phyloP scores from a whole-genome alignment of 371 early-diverging fungal species.

The Dichotomocladium elegans region DNA sequence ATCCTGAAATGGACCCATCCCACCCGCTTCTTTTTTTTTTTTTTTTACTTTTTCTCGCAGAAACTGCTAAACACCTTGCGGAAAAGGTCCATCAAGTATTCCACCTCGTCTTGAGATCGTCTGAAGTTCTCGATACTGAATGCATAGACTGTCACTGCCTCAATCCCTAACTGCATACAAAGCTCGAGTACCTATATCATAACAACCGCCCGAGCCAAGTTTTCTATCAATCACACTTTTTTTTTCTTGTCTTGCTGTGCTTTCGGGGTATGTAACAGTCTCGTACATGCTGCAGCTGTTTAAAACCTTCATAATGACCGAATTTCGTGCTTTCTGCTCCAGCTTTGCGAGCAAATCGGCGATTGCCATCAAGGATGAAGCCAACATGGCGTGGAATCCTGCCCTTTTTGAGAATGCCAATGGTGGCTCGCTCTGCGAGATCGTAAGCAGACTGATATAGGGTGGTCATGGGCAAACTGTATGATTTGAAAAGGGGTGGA shows the following conservation, averaged over 20 bases:
- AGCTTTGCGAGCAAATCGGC: constrained; percentile 81
- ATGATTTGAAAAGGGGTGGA: no score
- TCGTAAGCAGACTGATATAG: no score
- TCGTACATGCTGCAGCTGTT: constrained; percentile 65
- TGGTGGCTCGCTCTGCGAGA: no score
- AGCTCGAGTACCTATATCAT: constrained; percentile 72
- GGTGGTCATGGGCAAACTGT: no score
- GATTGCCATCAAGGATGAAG: constrained; percentile 99
- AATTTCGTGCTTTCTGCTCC: constrained; percentile 40
- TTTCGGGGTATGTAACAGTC: constrained; percentile 1
- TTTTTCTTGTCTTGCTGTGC: no score
- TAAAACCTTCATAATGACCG: constrained; percentile 88
- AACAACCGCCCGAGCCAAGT: not conserved
- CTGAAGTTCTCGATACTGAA: constrained; percentile 98
- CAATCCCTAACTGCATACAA: constrained; percentile 83
- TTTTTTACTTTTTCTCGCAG: constrained; percentile 62
- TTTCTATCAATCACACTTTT: no score
- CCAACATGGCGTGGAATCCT: constrained; percentile 93
- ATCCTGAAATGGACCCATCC: no score
- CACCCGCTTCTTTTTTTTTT: not conserved
- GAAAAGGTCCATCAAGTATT: constrained; percentile 84
- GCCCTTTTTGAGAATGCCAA: constrained; percentile 70
- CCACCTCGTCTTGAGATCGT: constrained; percentile 88
- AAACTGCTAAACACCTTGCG: constrained; percentile 73
- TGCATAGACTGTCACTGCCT: constrained; percentile 95